Conservation (phyloP, 202 grass and related monocot species). For the Carex arenaria region DNA sequence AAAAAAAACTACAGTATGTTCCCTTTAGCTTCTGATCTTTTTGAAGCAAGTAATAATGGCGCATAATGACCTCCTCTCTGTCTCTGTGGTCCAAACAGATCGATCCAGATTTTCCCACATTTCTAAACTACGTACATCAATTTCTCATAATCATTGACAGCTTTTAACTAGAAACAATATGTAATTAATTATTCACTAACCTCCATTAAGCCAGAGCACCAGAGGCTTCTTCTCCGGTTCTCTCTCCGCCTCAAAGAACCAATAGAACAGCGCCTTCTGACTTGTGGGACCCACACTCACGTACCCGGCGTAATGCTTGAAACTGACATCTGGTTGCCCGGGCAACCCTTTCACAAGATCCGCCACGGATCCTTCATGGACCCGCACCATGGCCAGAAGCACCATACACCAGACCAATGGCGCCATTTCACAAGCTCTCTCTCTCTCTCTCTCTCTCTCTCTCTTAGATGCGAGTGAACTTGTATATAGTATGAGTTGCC, state of each 20-base stretch:
- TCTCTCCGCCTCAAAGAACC: conserved; percentile 87
- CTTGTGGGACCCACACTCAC: conserved; percentile 35
- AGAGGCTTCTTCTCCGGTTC: conserved; percentile 72
- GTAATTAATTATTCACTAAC: conserved; percentile 28
- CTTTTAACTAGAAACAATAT: neutral
- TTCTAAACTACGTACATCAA: neutral
- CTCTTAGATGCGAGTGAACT: neutral
- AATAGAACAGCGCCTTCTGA: conserved; percentile 83
- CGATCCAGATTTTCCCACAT: conserved; percentile 4
- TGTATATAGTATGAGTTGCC: neutral
- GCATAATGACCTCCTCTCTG: neutral
- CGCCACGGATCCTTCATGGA: conserved; percentile 17
- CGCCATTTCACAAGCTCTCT: conserved; percentile 11
- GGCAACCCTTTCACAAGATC: conserved; percentile 69
- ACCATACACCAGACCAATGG: neutral
- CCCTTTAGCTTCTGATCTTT: neutral
- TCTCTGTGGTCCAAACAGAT: conserved; percentile 12
- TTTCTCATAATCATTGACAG: conserved; percentile 1
- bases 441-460: neutral
- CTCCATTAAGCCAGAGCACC: conserved; percentile 96
- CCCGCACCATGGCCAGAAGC: neutral
- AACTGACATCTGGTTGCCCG: conserved; percentile 58
- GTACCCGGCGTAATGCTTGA: conserved; percentile 80
- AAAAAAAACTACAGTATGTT: neutral
- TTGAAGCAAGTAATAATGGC: neutral